These are phyloP conservation scores for Tephrocybe sp. DNA, from an alignment of 768 basidiomycete genomes.

Conservation along the genomic window DNA sequence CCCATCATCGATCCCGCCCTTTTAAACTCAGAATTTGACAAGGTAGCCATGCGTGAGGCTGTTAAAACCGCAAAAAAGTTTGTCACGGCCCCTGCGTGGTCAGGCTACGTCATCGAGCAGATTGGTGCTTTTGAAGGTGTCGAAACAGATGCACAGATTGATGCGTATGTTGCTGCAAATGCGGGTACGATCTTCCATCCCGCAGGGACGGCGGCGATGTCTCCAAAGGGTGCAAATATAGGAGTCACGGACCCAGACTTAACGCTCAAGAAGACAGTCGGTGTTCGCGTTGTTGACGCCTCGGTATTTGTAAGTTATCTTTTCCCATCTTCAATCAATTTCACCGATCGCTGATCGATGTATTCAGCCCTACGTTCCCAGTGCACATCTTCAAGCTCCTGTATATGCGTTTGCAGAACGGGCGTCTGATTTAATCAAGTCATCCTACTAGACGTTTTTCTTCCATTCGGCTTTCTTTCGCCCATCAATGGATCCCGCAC, in stretches of 20 bases:
- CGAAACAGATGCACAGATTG: constrained; percentile 24
- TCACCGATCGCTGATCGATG: background rate
- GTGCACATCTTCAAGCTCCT: constrained; percentile 16
- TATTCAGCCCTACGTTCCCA: constrained; percentile 11
- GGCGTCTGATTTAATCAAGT: constrained; percentile 16
- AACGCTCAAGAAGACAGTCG: constrained; percentile 27
- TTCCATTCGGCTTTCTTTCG: too few relatives aligned
- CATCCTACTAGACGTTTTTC: too few relatives aligned
- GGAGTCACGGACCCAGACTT: constrained; percentile 33
- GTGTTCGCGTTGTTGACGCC: constrained; percentile 33
- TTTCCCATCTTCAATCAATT: background rate
- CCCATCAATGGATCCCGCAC: too few relatives aligned
- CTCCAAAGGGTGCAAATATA: constrained; percentile 17
- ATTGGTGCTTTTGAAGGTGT: constrained; percentile 4
- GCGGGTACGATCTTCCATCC: constrained; percentile 25
- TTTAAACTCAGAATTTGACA: constrained; percentile 25
- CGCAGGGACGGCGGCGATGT: constrained; percentile 27
- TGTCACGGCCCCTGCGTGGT: constrained; percentile 18
- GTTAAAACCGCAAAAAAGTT: constrained; percentile 20
- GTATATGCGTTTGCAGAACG: constrained; percentile 16
- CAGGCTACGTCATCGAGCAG: constrained; percentile 19
- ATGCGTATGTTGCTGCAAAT: constrained; percentile 17
- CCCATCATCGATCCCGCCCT: constrained; percentile 49
- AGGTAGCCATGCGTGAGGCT: constrained; percentile 22
- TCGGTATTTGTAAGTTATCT: constrained; percentile 22